phyloP scores from a whole-genome alignment of 805 yeast species.

The Barnettozyma californica region DNA sequence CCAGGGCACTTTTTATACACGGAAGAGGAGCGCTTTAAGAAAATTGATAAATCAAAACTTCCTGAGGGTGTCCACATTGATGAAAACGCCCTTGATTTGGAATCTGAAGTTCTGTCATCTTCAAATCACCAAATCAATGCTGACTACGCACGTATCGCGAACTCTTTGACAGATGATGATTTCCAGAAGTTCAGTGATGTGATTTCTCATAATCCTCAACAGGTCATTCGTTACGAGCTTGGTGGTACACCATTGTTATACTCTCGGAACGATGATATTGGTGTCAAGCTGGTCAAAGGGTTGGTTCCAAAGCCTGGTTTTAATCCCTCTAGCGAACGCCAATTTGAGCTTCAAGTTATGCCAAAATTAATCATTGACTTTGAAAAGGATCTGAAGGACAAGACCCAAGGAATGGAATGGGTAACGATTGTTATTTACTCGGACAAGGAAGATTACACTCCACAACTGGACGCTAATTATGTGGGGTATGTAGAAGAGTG shows the following conservation, averaged over 20 bases:
- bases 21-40: constrained; percentile 60
- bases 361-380: constrained; percentile 85
- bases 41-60: constrained; percentile 33
- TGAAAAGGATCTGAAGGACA: constrained; percentile 43
- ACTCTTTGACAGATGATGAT: constrained; percentile 51
- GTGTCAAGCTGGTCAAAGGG: constrained; percentile 34
- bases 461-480: constrained; percentile 50
- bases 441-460: constrained; percentile 58
- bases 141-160: constrained; percentile 44
- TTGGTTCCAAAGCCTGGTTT: constrained; percentile 54
- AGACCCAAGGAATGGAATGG: constrained; percentile 90
- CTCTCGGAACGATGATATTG: constrained; percentile 49
- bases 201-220: constrained; percentile 78
- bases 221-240: constrained; percentile 79
- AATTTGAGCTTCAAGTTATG: constrained; percentile 88
- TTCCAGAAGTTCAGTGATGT: constrained; percentile 75
- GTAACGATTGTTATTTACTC: constrained; percentile 87
- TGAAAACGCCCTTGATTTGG: constrained; percentile 40
- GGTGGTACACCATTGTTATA: constrained; percentile 77
- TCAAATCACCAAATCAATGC: constrained; percentile 28
- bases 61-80: constrained; percentile 55
- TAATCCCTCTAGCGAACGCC: constrained; percentile 54
- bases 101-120: constrained; percentile 29
- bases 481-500: constrained; percentile 79
- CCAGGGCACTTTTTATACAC: constrained; percentile 68